Evolutionary conservation across 257 asterid genomes (phyloP), one percentile per base, ranked within the genome.

Genomic region (Solanum virginianum): DNA sequence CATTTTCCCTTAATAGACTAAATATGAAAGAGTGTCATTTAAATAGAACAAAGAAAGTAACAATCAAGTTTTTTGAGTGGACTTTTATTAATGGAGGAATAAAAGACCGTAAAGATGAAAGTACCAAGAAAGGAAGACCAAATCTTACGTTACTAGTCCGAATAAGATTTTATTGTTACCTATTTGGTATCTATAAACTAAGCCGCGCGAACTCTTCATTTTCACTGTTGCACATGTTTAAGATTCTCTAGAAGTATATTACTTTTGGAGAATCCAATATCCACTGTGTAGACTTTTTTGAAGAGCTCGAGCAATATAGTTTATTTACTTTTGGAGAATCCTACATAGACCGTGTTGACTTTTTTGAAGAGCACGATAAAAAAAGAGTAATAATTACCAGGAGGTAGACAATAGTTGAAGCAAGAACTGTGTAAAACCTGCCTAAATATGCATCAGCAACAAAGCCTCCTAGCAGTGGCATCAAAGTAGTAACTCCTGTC

Each of bases 381-480:
- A 3, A 36, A 36, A 36, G 4, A 36, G 65, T 16, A 26, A 24
- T 59, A 59, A 9, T 79, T 91, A 95, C 99, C 97, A 91, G 60
- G 75, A 96, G 91, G 69, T 96, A 95, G 81, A 96, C 32, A 45
- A 83, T 7, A 68, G 98, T 91, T 16, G 98, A 92, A 82, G 72
- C 88, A 10, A 96, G 88, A 85, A 96, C 98, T 0, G 98, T 92
- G 88, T 85, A 84, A 90, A 96, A 96, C 75, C 98, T 91, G n/a
- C 99, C 98, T 24, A 96, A 92, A 86, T 92, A 96, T 57, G 98
- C 92, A 84, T 96, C 98, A 39, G 99, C 97, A 7, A 95, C 13
- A 83, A 94, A 96, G 3, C 98, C 99, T 32, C 99, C 99, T 7
- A 93, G n/a, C 12, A 96, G 85, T 17, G 99, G 98, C 95, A 94